These are phyloP conservation scores for Diaporthe citri DNA, from an alignment of 2,329 filamentous ascomycete genomes.

Conservation along the genomic window DNA sequence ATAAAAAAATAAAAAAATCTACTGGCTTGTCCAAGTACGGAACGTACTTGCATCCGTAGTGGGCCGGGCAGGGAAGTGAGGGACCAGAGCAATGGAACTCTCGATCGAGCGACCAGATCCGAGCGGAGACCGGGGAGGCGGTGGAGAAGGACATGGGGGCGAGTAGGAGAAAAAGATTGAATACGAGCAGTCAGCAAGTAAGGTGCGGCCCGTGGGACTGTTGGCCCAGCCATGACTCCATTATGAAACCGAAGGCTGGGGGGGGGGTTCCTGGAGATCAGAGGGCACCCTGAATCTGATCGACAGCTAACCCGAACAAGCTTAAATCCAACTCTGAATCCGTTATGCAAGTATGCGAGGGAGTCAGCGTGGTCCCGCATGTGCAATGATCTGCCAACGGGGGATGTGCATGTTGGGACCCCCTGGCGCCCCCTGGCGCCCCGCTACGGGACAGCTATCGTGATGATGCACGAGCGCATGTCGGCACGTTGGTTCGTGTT, in stretches of 20 bases:
- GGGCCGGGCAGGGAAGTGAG: conserved; percentile 4
- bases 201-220: conserved; percentile 14
- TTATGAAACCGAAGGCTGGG: conserved; percentile 15
- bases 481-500: conserved; percentile 11
- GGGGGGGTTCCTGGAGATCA: not conserved
- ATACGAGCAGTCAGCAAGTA: conserved; percentile 26
- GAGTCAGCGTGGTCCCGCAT: not conserved
- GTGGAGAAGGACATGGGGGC: conserved; percentile 6
- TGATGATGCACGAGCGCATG: not conserved
- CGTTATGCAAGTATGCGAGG: not conserved
- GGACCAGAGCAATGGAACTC: conserved; percentile 23
- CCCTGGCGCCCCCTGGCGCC: not conserved
- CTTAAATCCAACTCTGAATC: conserved; percentile 5
- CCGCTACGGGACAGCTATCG: not conserved
- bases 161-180: not conserved
- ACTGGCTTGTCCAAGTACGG: not conserved
- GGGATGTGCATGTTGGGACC: not conserved
- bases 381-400: not conserved
- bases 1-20: no score
- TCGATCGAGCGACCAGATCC: conserved; percentile 26
- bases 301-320: conserved; percentile 30
- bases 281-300: not conserved
- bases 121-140: conserved; percentile 6
- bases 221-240: conserved; percentile 19
- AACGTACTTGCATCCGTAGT: not conserved